Percentiles rank a stretch among this genome's conserved stretches.
phyloP scores from a whole-genome alignment of 305 asterid species.

The Fraxinus baroniana region DNA sequence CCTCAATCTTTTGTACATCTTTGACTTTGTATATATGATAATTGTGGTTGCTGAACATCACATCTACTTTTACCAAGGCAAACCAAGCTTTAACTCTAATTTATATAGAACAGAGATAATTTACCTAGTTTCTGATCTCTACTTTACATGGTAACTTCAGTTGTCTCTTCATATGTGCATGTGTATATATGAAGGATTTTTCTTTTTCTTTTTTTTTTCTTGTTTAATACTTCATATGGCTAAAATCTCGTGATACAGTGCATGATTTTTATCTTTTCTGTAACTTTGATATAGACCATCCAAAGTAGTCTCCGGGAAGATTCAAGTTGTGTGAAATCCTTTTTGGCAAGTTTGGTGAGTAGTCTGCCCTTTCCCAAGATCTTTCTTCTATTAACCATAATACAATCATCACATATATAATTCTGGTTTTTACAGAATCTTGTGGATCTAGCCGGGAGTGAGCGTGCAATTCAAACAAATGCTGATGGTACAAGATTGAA shows the following conservation, averaged over 20 bases:
- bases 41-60: not conserved
- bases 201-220: not conserved
- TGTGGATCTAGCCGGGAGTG: conserved; percentile 98
- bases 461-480: conserved; percentile 78
- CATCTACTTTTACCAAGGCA: not conserved
- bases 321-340: conserved; percentile 70
- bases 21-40: not conserved
- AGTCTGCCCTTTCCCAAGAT: not conserved
- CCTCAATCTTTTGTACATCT: not conserved
- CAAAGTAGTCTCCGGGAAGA: conserved; percentile 81
- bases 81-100: not conserved
- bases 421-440: conserved; percentile 59
- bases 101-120: not conserved
- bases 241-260: not conserved
- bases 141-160: not conserved
- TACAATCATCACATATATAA: conserved; percentile 7
- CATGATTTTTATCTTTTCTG: not conserved
- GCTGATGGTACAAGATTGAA: conserved; percentile 83
- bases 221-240: not conserved
- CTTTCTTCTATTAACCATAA: conserved; percentile 15
- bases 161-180: not conserved
- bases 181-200: not conserved
- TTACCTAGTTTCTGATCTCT: not conserved
- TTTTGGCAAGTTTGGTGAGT: conserved; percentile 82
- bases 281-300: conserved; percentile 50